Conservation (phyloP, 352 stramenopile genomes). For the Globisporangium takayamanum region DNA sequence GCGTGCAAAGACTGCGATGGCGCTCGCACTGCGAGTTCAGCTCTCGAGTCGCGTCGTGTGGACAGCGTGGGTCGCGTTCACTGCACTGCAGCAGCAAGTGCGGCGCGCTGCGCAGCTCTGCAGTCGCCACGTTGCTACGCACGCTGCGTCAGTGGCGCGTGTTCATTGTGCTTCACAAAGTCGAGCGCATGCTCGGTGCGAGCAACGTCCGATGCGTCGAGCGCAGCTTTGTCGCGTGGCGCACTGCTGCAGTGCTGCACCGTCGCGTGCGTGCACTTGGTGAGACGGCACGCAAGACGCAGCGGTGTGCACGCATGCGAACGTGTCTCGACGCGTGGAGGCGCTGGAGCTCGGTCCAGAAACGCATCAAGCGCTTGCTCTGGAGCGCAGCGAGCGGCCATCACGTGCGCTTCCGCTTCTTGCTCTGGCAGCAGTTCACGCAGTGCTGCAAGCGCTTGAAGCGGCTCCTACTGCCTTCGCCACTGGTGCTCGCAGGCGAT, state of each 20-base stretch:
- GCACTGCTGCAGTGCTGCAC: conserved; percentile 20
- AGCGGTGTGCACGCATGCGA: conserved; percentile 7
- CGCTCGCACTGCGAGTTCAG: conserved; percentile 23
- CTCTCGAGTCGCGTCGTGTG: conserved; percentile 27
- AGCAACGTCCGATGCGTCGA: conserved; percentile 21
- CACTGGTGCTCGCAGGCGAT: too few relatives aligned
- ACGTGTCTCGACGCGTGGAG: conserved; percentile 29
- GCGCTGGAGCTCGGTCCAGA: conserved; percentile 20
- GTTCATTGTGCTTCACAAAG: conserved; percentile 39
- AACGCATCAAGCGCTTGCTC: conserved; percentile 30
- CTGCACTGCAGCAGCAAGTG: conserved; percentile 11
- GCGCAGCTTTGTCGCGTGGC: conserved; percentile 33
- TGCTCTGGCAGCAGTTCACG: conserved; percentile 44
- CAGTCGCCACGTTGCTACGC: conserved; percentile 2
- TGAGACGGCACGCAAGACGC: conserved; percentile 7
- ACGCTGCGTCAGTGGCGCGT: conserved; percentile 29
- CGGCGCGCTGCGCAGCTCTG: conserved; percentile 14
- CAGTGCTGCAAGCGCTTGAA: conserved; percentile 22
- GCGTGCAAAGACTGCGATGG: conserved; percentile 14
- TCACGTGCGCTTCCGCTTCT: conserved; percentile 40
- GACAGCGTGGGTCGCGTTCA: conserved; percentile 21
- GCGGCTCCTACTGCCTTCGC: conserved; percentile 7
- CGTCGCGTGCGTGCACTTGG: conserved; percentile 21
- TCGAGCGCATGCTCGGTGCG: conserved; percentile 39
- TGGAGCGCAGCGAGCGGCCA: conserved; percentile 25